Evolutionary conservation across 2,329 filamentous ascomycete genomes (phyloP).

Genomic region (Cladosporium cucumerinum): DNA sequence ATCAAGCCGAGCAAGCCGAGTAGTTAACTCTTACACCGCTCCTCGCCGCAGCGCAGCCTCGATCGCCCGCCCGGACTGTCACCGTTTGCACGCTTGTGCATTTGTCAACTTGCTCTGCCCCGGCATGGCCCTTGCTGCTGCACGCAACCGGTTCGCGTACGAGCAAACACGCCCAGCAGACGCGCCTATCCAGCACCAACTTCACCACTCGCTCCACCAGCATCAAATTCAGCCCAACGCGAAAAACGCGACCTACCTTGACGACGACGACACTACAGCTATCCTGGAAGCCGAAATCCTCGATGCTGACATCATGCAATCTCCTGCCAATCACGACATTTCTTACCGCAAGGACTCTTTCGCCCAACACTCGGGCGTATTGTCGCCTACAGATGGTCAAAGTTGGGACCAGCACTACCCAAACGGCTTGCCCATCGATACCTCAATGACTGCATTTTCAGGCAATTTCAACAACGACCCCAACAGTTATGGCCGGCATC

Average conservation of each 20-base stretch:
- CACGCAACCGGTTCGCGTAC: conserved; percentile 15
- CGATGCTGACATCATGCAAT: conserved; percentile 32
- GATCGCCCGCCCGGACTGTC: conserved; percentile 12
- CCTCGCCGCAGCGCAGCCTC: conserved; percentile 6
- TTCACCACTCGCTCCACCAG: background rate
- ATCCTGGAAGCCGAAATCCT: conserved; percentile 15
- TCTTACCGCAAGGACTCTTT: conserved; percentile 34
- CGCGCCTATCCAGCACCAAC: conserved; percentile 10
- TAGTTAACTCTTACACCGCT: conserved; percentile 11
- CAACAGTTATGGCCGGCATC: conserved; percentile 16
- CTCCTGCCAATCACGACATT: conserved; percentile 21
- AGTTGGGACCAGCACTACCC: conserved; percentile 31
- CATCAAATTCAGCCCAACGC: conserved; percentile 2
- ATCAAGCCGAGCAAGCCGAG: conserved; percentile 12
- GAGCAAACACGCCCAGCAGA: conserved; percentile 15
- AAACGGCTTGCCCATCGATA: conserved; percentile 22
- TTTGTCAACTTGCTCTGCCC: conserved; percentile 12
- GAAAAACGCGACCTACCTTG: conserved; percentile 1
- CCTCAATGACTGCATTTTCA: conserved; percentile 21
- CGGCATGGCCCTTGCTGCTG: conserved; percentile 17
- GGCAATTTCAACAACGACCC: conserved; percentile 15
- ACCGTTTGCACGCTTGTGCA: conserved; percentile 10
- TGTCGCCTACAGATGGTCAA: conserved; percentile 31
- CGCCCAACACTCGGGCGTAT: conserved; percentile 31
- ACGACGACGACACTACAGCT: conserved; percentile 13